Evolutionary conservation across 2,329 filamentous ascomycete genomes (phyloP).

Genomic region (Apiospora saccharicola): DNA sequence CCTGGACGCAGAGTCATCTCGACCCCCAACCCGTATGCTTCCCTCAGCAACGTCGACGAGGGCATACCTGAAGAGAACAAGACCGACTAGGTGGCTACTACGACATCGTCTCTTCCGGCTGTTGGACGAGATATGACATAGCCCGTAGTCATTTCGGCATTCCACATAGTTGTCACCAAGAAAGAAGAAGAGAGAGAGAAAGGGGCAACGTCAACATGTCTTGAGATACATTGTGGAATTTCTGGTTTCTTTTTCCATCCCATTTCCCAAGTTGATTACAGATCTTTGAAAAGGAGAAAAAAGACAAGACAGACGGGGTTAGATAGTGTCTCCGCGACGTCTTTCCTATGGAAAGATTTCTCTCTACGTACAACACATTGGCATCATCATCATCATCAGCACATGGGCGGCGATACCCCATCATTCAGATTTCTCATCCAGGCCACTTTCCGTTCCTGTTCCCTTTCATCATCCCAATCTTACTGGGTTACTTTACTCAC

Average conservation of each 20-base stretch:
- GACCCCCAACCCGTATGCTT: constrained; percentile 38
- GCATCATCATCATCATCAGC: constrained; percentile 4
- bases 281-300: background rate
- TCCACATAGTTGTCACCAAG: background rate
- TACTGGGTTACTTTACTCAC: background rate
- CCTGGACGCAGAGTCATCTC: constrained; percentile 18
- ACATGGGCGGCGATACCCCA: constrained; percentile 15
- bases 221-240: background rate
- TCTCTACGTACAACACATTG: background rate
- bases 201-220: background rate
- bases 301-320: background rate
- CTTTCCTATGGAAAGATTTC: constrained; percentile 1
- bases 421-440: background rate
- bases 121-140: background rate
- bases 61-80: background rate
- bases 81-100: background rate
- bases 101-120: background rate
- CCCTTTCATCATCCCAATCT: background rate
- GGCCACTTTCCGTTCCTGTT: background rate
- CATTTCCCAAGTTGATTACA: background rate
- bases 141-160: background rate
- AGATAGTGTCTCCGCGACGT: constrained; percentile 1
- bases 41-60: constrained; percentile 36
- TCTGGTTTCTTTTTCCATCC: background rate
- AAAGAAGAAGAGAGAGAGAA: background rate